Conservation (phyloP, 1,284 basidiomycete genomes). For the Gymnopus androsaceus region DNA sequence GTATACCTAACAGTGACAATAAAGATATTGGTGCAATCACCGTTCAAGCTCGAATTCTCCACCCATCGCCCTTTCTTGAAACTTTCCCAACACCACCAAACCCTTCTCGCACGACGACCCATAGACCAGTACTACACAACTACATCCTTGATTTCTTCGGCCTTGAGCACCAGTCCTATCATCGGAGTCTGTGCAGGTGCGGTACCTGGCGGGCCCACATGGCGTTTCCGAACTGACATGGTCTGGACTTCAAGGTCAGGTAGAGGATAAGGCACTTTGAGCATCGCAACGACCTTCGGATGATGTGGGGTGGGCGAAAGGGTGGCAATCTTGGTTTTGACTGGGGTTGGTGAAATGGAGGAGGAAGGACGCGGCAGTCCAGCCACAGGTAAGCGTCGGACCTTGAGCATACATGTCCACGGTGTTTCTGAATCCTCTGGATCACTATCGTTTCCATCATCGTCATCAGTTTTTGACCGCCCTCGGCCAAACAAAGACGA, state of each 20-base stretch:
- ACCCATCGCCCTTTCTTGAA: conserved; percentile 75
- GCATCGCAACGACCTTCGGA: conserved; percentile 89
- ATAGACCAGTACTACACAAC: conserved; percentile 87
- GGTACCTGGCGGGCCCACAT: conserved; percentile 37
- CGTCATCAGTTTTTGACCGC: conserved; percentile 31
- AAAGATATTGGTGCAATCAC: too few relatives aligned
- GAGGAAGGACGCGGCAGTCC: conserved; percentile 18
- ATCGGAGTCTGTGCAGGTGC: neutral
- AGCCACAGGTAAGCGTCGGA: conserved; percentile 37
- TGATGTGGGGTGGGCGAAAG: conserved; percentile 94
- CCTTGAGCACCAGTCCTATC: conserved; percentile 63
- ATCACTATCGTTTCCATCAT: conserved; percentile 75
- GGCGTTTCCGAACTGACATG: conserved; percentile 51
- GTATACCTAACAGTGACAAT: too few relatives aligned
- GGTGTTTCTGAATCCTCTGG: conserved; percentile 95
- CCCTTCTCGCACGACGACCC: conserved; percentile 90
- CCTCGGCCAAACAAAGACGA: neutral
- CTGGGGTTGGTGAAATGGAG: conserved; percentile 14
- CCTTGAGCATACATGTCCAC: conserved; percentile 82
- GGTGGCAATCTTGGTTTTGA: conserved; percentile 70
- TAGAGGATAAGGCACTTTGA: conserved; percentile 87
- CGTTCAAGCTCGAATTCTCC: conserved; percentile 64
- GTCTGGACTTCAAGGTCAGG: conserved; percentile 73
- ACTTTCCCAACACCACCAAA: conserved; percentile 88
- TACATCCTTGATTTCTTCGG: conserved; percentile 94